A percentile compares a stretch with the other conserved stretches of the same genome.
These are phyloP conservation scores for Dactylella cylindrospora DNA, from an alignment of 2,329 filamentous ascomycete genomes.

Conservation along the genomic window DNA sequence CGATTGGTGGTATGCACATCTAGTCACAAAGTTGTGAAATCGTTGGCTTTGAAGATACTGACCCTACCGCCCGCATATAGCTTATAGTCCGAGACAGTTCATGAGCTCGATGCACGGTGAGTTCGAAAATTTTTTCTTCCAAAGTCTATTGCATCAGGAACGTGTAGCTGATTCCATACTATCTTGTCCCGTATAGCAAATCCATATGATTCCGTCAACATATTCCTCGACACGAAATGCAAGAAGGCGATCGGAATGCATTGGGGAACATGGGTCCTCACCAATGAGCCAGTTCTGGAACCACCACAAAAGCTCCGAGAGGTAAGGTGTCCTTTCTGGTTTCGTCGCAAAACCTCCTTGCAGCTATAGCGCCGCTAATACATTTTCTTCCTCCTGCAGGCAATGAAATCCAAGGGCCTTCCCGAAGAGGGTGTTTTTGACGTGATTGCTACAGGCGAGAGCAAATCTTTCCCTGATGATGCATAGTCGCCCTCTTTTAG, in stretches of 20 bases:
- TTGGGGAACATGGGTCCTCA: slow-evolving; percentile 82
- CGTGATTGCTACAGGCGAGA: slow-evolving; percentile 81
- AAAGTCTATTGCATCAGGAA: too few species aligned
- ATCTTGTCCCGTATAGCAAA: slow-evolving; percentile 56
- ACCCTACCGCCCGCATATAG: slow-evolving; percentile 7
- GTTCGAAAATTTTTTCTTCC: too few species aligned
- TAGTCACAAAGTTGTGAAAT: slow-evolving; percentile 31
- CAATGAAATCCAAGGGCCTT: slow-evolving; percentile 67
- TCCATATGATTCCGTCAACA: slow-evolving; percentile 83
- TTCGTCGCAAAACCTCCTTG: too few species aligned
- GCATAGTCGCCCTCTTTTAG: too few species aligned
- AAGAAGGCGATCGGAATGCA: slow-evolving; percentile 79
- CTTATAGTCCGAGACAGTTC: slow-evolving; percentile 71
- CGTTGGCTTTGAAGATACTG: slow-evolving; percentile 6
- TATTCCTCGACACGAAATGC: slow-evolving; percentile 82
- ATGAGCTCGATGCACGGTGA: slow-evolving; percentile 75
- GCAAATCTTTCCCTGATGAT: slow-evolving; percentile 65
- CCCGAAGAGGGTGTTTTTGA: slow-evolving; percentile 75
- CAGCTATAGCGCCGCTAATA: slow-evolving; percentile 1
- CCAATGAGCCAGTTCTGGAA: slow-evolving; percentile 79
- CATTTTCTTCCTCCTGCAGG: slow-evolving; percentile 51
- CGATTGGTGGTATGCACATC: slow-evolving; percentile 67
- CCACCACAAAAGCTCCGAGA: slow-evolving; percentile 72
- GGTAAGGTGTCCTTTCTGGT: slow-evolving; percentile 16
- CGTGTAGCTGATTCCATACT: background rate